A percentile compares a stretch with the other conserved stretches of the same genome.
These are phyloP conservation scores for Trichocladium antarcticum DNA, from an alignment of 495 filamentous ascomycete species.

Conservation along the genomic window DNA sequence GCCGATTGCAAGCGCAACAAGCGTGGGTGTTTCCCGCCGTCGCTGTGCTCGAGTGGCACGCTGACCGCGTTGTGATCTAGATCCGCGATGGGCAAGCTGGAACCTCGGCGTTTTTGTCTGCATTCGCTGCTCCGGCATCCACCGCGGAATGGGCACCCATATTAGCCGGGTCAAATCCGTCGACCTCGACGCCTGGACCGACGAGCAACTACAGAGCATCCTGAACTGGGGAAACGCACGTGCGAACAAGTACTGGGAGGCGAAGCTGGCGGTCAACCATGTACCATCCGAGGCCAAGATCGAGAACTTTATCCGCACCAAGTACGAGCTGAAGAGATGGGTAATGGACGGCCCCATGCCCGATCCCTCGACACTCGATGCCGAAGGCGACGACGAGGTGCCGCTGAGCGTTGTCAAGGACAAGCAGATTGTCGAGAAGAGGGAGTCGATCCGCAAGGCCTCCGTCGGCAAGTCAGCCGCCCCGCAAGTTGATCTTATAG, in stretches of 20 bases:
- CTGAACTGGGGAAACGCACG: conserved; percentile 87
- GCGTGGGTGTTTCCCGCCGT: conserved; percentile 45
- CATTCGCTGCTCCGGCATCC: conserved; percentile 95
- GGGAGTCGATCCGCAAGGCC: conserved; percentile 35
- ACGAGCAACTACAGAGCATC: conserved; percentile 89
- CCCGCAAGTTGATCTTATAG: conserved; percentile 42
- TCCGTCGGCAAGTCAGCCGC: conserved; percentile 28
- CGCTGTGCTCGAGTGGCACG: background rate
- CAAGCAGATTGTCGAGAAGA: conserved; percentile 43
- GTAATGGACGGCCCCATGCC: conserved; percentile 94
- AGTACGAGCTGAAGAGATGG: conserved; percentile 97
- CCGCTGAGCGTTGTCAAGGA: conserved; percentile 48
- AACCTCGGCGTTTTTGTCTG: conserved; percentile 93
- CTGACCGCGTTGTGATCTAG: conserved; percentile 34
- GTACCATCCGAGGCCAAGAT: conserved; percentile 98
- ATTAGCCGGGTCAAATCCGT: conserved; percentile 97
- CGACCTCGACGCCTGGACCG: conserved; percentile 94
- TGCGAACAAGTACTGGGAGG: conserved; percentile 98
- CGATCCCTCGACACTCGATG: conserved; percentile 75
- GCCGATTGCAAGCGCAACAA: conserved; percentile 99
- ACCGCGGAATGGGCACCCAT: conserved; percentile 97
- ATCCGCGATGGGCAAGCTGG: conserved; percentile 98
- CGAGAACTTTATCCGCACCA: conserved; percentile 97
- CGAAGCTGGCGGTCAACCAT: conserved; percentile 81
- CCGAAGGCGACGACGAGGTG: conserved; percentile 74